Evolutionary conservation across 495 filamentous ascomycete genomes (phyloP).

Genomic region (Neurospora pannonica): DNA sequence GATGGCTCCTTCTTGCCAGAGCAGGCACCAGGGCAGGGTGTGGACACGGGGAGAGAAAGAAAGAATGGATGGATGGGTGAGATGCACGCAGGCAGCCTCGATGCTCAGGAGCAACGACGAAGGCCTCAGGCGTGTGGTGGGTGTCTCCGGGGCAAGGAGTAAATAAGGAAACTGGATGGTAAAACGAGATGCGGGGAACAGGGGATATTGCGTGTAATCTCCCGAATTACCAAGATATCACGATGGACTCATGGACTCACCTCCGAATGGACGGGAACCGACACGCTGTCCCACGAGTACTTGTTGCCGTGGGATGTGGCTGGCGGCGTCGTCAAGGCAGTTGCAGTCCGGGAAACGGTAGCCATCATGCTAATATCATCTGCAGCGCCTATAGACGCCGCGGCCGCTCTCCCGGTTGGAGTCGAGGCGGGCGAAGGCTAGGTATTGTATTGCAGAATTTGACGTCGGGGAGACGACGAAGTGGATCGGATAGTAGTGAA

Average conservation of each 20-base stretch:
- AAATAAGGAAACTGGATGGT: neutral
- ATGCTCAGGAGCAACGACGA: neutral
- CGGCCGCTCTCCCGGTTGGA: slow-evolving; percentile 4
- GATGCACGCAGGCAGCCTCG: neutral
- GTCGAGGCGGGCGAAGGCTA: neutral
- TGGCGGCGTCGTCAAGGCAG: slow-evolving; percentile 38
- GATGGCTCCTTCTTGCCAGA: neutral
- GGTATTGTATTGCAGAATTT: neutral
- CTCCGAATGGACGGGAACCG: slow-evolving; percentile 28
- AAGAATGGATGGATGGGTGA: neutral
- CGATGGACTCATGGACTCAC: slow-evolving; percentile 17
- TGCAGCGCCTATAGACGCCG: slow-evolving; percentile 1
- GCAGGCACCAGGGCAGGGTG: neutral
- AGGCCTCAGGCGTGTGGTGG: neutral
- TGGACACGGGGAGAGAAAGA: neutral
- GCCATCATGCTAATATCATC: slow-evolving; percentile 34
- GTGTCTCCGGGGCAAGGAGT: neutral
- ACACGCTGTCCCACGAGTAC: slow-evolving; percentile 41
- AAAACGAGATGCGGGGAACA: neutral
- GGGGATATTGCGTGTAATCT: neutral
- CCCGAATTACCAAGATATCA: neutral
- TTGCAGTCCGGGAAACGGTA: slow-evolving; percentile 41
- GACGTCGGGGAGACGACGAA: neutral
- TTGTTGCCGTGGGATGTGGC: slow-evolving; percentile 41
- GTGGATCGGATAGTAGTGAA: neutral